Base-by-base conservation (phyloP, 2,329 filamentous ascomycete genomes). In the Pseudocercospora crystallina region DNA sequence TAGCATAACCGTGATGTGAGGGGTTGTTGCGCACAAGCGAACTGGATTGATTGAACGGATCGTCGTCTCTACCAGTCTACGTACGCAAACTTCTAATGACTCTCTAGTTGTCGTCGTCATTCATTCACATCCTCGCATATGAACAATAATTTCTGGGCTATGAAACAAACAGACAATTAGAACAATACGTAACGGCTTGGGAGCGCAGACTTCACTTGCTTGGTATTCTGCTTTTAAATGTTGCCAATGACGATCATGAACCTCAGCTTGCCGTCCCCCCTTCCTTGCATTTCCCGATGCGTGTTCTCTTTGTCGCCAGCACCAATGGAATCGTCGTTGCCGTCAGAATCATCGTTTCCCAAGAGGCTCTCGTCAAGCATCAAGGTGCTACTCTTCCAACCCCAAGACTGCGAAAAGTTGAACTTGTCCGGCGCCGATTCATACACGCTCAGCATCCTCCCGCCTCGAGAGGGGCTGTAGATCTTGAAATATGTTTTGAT, bases 401-500 rank as follows among this genome's bases (percentile, higher is more conserved):
- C 80, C 80, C 80, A 82, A 55, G 76, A 80, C 66, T 83, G 80
- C 40, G 75, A 78, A 62, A 82, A 82, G 60, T 82, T 81, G 64
- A 83, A 83, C 48, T 73, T 73, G 59, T 82, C 80, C 1, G 80
- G 80, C 4, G 79, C 79, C 39, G 72, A 76, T 56, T 81, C 79
- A 57, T 82, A 82, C n/a, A 82, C 79, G 44, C 74, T 79, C 32
- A 83, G 63, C 71, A 82, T 76, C 11, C 80, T 67, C 2, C 80
- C 80, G n/a, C 78, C 80, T 56, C 80, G 80, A 15, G 72, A 76
- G 0, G 80, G 80, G n/a, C 71, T 76, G 66, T 81, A 83, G 45
- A 83, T 82, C 62, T 82, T 82, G 68, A 82, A 83, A 58, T 83
- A 83, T 0, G 80, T 82, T 60, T 77, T 77, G 63, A 83, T 82